These are phyloP conservation scores for Cyberlindnera xylosilytica DNA, from an alignment of 805 yeast genomes.

Conservation along the genomic window DNA sequence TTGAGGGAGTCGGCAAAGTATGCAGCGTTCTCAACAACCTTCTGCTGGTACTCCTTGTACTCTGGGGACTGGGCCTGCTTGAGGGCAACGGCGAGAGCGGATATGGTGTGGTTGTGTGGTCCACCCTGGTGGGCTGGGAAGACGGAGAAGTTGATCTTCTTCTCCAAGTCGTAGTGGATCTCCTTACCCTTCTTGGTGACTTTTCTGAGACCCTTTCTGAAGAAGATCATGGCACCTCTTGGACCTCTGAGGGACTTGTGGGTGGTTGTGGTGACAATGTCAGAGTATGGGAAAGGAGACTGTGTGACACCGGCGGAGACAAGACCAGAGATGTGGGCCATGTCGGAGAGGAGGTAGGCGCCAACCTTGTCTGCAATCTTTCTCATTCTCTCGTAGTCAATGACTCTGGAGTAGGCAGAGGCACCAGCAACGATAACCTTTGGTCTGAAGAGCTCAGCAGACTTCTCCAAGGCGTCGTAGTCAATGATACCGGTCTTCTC, in stretches of 20 bases:
- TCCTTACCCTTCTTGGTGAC: constrained; percentile 91
- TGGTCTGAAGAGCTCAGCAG: constrained; percentile 87
- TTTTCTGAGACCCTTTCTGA: constrained; percentile 91
- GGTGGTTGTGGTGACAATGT: constrained; percentile 95
- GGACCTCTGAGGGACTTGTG: constrained; percentile 99
- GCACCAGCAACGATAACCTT: constrained; percentile 96
- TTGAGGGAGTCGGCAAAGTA: constrained; percentile 74
- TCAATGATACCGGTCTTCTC: constrained; percentile 87
- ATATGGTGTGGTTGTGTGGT: constrained; percentile 98
- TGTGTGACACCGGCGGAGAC: constrained; percentile 93
- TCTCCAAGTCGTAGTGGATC: constrained; percentile 85
- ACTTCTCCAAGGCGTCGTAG: constrained; percentile 81
- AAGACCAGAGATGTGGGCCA: constrained; percentile 97
- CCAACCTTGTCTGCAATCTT: constrained; percentile 90
- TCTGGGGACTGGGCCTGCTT: constrained; percentile 92
- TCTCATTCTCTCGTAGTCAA: constrained; percentile 88
- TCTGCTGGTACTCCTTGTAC: constrained; percentile 84
- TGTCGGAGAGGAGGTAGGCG: constrained; percentile 88
- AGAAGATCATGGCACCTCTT: constrained; percentile 97
- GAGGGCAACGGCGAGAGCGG: constrained; percentile 95
- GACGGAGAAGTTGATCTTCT: constrained; percentile 94
- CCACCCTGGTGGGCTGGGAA: constrained; percentile 99
- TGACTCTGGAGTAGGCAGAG: constrained; percentile 88
- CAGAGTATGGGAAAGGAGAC: constrained; percentile 91
- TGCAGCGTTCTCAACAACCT: constrained; percentile 86